phyloP scores from a whole-genome alignment of 176 grass and related monocot species.

The barley (Hordeum vulgare) region MorexV3_pseudomolecules_assembly NC_058521.1:531716656-531717155 shows the following conservation, averaged over 20 bases:
- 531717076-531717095: slow-evolving; percentile 39
- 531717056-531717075: slow-evolving; percentile 91
- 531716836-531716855: background rate
- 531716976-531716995: slow-evolving; percentile 82
- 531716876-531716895: slow-evolving; percentile 17
- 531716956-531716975: slow-evolving; percentile 50
- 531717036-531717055: slow-evolving; percentile 90
- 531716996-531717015: slow-evolving; percentile 92
- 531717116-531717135: slow-evolving; percentile 5
- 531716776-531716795: slow-evolving; percentile 96
- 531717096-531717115: slow-evolving; percentile 3
- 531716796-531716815: slow-evolving; percentile 83
- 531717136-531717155: background rate
- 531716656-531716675: slow-evolving; percentile 78
- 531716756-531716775: slow-evolving; percentile 86
- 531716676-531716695: slow-evolving; percentile 92
- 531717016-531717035: slow-evolving; percentile 85
- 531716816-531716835: slow-evolving; percentile 24
- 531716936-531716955: slow-evolving; percentile 2
- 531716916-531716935: slow-evolving; percentile 15
- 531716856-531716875: slow-evolving; percentile 24
- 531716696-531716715: slow-evolving; percentile 73
- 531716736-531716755: slow-evolving; percentile 97
- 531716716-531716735: slow-evolving; percentile 74
- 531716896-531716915: slow-evolving; percentile 7